Evolutionary conservation across 1,139 yeast species (phyloP).

Genomic region (Meyerozyma guilliermondii): DNA sequence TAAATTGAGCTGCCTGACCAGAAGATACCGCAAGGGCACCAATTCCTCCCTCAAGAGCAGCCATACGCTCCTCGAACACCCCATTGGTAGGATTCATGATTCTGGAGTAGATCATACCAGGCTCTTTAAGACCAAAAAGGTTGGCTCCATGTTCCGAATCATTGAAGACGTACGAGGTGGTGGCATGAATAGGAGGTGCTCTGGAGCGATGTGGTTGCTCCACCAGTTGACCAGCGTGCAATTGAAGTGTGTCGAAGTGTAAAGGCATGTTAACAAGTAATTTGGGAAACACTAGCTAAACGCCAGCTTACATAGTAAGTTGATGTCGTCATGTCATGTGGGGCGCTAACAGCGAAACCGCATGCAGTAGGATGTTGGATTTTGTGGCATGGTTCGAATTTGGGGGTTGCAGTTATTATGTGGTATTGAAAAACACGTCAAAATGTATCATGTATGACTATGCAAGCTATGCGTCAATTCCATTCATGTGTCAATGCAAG

Average conservation of each 20-base stretch:
- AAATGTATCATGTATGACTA: not conserved
- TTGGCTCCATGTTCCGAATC: constrained; percentile 91
- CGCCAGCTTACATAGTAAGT: not conserved
- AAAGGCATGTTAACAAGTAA: constrained; percentile 35
- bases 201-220: constrained; percentile 65
- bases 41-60: constrained; percentile 88
- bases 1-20: constrained; percentile 92
- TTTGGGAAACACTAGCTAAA: not conserved
- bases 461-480: constrained; percentile 3
- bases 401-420: too few relatives aligned
- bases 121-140: constrained; percentile 75
- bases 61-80: constrained; percentile 85
- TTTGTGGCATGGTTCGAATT: too few relatives aligned
- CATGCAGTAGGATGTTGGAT: too few relatives aligned
- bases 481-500: not conserved
- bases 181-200: constrained; percentile 88
- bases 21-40: constrained; percentile 90
- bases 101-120: constrained; percentile 85
- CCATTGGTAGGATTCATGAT: constrained; percentile 90
- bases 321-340: not conserved
- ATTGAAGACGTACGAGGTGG: constrained; percentile 82
- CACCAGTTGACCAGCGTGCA: constrained; percentile 84
- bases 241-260: constrained; percentile 85
- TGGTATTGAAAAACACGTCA: too few relatives aligned
- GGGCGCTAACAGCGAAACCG: not conserved